Evolutionary conservation across 768 basidiomycete genomes (phyloP), one percentile per base, ranked within the genome.

Genomic region (Suillus discolor): DNA sequence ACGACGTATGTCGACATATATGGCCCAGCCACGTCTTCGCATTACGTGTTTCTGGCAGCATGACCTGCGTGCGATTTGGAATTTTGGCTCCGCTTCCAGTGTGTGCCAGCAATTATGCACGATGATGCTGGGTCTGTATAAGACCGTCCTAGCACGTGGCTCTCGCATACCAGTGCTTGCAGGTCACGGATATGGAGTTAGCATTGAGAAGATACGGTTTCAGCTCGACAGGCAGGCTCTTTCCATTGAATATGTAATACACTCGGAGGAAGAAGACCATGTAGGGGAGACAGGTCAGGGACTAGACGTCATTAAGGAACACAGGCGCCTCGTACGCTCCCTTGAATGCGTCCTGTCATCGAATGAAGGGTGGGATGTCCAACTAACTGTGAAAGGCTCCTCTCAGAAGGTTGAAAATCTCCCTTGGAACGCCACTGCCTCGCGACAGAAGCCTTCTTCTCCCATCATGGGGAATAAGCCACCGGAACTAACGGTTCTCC

Each of bases 1-100:
- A 62, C 72, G 39, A 62, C 71, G 70, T 20, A 67, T 78, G 55
- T 71, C 77, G 20, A 66, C 66, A 38, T 68, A 38, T 42, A 54
- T 66, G 36, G 34, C 66, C 13, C 71, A 72, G 62, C 81, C 79
- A 51, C 80, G 84, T 66, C 74, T 94, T 34, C 89, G 93, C 44
- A 86, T 96, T 67, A 95, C 93, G 2, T 96, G 93, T 73, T 96
- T 97, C 74, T 97, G 94, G 93, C 93, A 96, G 73, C 96, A 97
- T 75, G 93, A 97, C 79, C 85, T 97, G 36, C 91, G 92, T 68
- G 86, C 93, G 0, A 75, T 93, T 45, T 97, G 94, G 94, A 92
- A 88, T 45, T 84, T 95, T 61, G 89, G 88, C 8, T 85, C 89
- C 0, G 82, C 86, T 1, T 80, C 86, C 18, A 83, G 86, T 38